Percentiles rank a stretch among this genome's conserved stretches.
Evolutionary conservation across 1,139 yeast genomes (phyloP).

Genomic region (Pichia sp.): DNA sequence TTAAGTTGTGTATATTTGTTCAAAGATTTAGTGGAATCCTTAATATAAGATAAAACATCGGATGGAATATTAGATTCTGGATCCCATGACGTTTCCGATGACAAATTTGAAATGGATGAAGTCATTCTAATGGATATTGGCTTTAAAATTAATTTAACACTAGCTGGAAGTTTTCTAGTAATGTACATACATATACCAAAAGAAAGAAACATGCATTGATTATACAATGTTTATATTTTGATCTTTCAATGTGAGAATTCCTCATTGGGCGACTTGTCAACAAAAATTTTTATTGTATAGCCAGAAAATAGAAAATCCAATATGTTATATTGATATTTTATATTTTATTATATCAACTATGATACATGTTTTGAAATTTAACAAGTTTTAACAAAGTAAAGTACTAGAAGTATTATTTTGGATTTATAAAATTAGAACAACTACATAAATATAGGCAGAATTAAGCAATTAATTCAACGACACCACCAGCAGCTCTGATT

Average conservation of each 20-base stretch:
- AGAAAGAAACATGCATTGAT: not conserved
- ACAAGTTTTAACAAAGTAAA: not conserved
- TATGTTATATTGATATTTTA: too few relatives aligned
- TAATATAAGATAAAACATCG: slow-evolving; percentile 39
- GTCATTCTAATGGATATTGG: not conserved
- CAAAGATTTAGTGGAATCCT: slow-evolving; percentile 13
- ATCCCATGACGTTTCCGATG: slow-evolving; percentile 38
- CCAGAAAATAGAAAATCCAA: too few relatives aligned
- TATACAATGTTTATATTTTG: not conserved
- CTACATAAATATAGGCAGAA: slow-evolving; percentile 7
- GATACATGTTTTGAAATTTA: not conserved
- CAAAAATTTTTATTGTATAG: not conserved
- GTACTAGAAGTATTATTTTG: slow-evolving; percentile 1
- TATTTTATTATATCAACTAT: not conserved
- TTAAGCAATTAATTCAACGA: slow-evolving; percentile 98
- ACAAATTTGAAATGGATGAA: slow-evolving; percentile 1
- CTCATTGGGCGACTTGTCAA: not conserved
- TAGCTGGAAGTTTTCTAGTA: not conserved
- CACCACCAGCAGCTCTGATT: slow-evolving; percentile 99
- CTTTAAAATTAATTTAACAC: not conserved
- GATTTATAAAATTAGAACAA: not conserved
- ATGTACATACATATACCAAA: not conserved
- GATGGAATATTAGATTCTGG: slow-evolving; percentile 56
- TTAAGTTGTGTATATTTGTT: slow-evolving; percentile 30
- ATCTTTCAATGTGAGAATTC: not conserved